These are phyloP conservation scores for Fusarium tupiense DNA, from an alignment of 2,329 filamentous ascomycete genomes.

Conservation along the genomic window DNA sequence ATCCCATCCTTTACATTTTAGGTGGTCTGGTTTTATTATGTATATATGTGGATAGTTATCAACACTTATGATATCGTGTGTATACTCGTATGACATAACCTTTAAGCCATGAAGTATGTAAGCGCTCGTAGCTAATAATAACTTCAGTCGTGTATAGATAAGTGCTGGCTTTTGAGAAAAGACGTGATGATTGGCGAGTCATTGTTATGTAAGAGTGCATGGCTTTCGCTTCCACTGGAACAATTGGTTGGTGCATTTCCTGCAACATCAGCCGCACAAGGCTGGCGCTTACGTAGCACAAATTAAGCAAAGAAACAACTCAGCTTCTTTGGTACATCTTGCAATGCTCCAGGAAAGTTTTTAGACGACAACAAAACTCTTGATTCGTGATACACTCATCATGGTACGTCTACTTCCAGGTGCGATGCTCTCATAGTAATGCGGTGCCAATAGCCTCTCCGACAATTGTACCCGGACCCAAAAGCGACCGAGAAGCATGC, in stretches of 20 bases:
- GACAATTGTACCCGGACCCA: neutral
- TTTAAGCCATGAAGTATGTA: accelerated
- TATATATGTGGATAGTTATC: accelerated
- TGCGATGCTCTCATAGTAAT: neutral
- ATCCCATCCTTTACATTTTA: conserved; percentile 10
- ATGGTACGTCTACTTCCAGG: neutral
- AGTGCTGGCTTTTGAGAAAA: neutral
- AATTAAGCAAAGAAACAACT: neutral
- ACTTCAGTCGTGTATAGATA: accelerated
- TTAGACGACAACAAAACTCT: too few relatives aligned
- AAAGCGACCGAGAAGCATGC: accelerated
- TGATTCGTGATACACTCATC: neutral
- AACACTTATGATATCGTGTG: accelerated
- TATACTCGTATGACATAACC: too few relatives aligned
- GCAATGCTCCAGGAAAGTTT: neutral
- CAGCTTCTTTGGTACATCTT: neutral
- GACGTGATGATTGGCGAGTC: neutral
- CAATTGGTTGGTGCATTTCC: neutral
- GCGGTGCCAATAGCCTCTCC: neutral
- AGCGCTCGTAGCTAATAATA: neutral
- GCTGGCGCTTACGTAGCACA: neutral
- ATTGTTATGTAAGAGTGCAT: neutral
- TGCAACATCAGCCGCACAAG: neutral
- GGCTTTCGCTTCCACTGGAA: neutral
- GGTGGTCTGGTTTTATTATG: accelerated